Base-by-base conservation (phyloP, 2,329 filamentous ascomycete species). In the Nannizziopsis arthrosporioides region DNA sequence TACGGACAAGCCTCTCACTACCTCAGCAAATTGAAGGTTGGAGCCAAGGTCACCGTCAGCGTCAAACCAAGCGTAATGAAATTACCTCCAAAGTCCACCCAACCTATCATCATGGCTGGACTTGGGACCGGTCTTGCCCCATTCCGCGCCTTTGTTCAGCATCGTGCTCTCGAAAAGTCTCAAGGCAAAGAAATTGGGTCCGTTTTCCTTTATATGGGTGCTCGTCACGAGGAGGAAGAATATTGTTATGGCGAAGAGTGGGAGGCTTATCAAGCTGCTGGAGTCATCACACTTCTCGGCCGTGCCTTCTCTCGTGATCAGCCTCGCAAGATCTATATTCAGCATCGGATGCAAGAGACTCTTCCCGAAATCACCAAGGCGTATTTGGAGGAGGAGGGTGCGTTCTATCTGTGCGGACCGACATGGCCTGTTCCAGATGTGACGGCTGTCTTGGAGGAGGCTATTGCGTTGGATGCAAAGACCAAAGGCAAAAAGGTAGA, bases 31-130 rank as follows among this genome's bases (percentile, higher is more conserved):
- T 81, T 98, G 32, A 75, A 76, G 10, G 72, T 85, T 10, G 92
- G 92, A 44, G 72, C 85, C 34, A 73, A 82, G 31, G 80, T 98
- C n/a, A 94, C 89, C 2, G 92, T 87, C 50, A 94, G 85, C 31
- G 88, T 98, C 65, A 98, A 98, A 74, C 87, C 92, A 0, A 95
- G 88, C 18, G 92, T 96, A 56, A 98, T 98, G 92, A 98, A 96
- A 72, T 78, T 98, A n/a, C 92, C 92, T 4, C 70, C 77, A 52
- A 83, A 81, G 64, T 82, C 89, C 57, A 92, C 86, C 34, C 86
- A 90, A 42, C 92, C 92, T 36, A 81, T 98, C 63, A 95, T 98
- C 74, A 95, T 98, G 90, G 92, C 92, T 8, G 92, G 92, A 66
- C 83, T 96, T n/a, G 92, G 92, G 54, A 98, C 92, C 0, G 92